Conservation (phyloP, 805 yeast genomes). For the Priceomyces carsonii region DNA sequence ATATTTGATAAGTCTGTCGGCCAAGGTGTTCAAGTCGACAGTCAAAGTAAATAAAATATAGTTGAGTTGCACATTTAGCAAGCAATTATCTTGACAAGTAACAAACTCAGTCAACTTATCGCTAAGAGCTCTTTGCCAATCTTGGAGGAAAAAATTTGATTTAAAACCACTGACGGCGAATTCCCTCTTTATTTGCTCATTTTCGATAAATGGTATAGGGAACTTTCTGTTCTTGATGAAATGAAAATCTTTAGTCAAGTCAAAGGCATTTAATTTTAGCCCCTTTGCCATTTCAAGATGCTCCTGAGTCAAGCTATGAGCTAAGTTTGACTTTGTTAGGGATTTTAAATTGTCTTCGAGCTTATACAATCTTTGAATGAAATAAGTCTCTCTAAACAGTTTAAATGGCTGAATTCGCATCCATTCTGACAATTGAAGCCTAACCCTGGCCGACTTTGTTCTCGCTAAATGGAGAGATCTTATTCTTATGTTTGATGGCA, state of each 20-base stretch:
- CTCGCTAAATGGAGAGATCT: conserved; percentile 17
- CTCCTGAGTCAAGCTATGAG: conserved; percentile 16
- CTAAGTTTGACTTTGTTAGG: conserved; percentile 14
- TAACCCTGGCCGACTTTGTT: conserved; percentile 18
- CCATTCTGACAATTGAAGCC: conserved; percentile 38
- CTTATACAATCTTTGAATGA: conserved; percentile 18
- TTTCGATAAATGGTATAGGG: conserved; percentile 8
- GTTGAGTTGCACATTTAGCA: conserved; percentile 38
- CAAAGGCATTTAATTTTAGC: conserved; percentile 17
- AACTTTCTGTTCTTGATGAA: conserved; percentile 11
- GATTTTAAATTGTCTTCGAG: conserved; percentile 14
- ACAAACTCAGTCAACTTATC: conserved; percentile 24
- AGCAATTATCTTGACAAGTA: conserved; percentile 25
- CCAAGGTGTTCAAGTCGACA: conserved; percentile 25
- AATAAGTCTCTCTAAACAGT: conserved; percentile 22
- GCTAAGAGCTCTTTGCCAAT: conserved; percentile 31
- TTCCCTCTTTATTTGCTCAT: conserved; percentile 11
- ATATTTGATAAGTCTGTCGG: conserved; percentile 18
- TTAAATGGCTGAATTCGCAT: conserved; percentile 36
- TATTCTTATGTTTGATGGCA: conserved; percentile 9
- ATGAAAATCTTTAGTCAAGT: conserved; percentile 20
- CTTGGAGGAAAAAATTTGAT: conserved; percentile 19
- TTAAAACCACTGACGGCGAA: conserved; percentile 8
- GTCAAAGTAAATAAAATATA: conserved; percentile 35
- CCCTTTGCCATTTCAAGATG: conserved; percentile 19